A percentile compares a stretch with the other conserved stretches of the same genome.
Evolutionary conservation across 805 yeast species (phyloP).

Genomic region (Kuraishia molischiana): DNA sequence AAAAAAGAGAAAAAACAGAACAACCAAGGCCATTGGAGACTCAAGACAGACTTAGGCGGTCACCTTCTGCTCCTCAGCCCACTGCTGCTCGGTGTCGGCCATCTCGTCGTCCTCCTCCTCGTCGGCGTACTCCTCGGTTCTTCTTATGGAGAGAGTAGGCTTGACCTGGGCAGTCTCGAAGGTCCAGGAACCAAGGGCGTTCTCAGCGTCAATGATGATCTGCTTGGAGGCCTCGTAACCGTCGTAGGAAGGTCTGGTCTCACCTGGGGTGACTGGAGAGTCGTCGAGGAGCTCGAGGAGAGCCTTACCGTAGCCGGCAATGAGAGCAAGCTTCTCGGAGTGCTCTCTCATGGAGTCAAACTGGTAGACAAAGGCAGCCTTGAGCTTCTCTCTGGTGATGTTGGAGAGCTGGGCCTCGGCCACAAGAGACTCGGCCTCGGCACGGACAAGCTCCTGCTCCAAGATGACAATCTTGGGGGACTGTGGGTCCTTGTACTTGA

Average conservation of each 20-base stretch:
- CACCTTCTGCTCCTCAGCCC: constrained; percentile 1
- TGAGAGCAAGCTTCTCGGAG: constrained; percentile 91
- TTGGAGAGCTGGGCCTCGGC: constrained; percentile 98
- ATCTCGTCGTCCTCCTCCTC: constrained; percentile 30
- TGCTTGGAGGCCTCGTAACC: constrained; percentile 98
- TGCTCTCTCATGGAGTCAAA: constrained; percentile 92
- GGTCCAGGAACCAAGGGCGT: constrained; percentile 94
- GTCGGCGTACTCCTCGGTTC: constrained; percentile 54
- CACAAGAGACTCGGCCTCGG: constrained; percentile 97
- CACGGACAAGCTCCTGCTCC: constrained; percentile 98
- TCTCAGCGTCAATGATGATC: constrained; percentile 94
- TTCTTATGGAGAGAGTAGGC: constrained; percentile 84
- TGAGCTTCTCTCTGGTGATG: constrained; percentile 95
- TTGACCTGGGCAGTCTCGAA: constrained; percentile 90
- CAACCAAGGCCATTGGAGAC: neutral
- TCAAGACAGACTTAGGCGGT: neutral
- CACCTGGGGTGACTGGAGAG: constrained; percentile 98
- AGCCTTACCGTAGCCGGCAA: constrained; percentile 99
- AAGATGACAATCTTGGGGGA: constrained; percentile 91
- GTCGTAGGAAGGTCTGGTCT: constrained; percentile 95
- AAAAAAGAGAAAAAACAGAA: neutral
- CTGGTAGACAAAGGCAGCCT: constrained; percentile 95
- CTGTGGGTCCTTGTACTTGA: constrained; percentile 97
- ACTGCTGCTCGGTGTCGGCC: constrained; percentile 3
- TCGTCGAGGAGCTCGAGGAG: constrained; percentile 92